A percentile compares a stretch with the other conserved stretches of the same genome.
Evolutionary conservation across 1,139 yeast species (phyloP).

Genomic region (Lodderomyces margitis): DNA sequence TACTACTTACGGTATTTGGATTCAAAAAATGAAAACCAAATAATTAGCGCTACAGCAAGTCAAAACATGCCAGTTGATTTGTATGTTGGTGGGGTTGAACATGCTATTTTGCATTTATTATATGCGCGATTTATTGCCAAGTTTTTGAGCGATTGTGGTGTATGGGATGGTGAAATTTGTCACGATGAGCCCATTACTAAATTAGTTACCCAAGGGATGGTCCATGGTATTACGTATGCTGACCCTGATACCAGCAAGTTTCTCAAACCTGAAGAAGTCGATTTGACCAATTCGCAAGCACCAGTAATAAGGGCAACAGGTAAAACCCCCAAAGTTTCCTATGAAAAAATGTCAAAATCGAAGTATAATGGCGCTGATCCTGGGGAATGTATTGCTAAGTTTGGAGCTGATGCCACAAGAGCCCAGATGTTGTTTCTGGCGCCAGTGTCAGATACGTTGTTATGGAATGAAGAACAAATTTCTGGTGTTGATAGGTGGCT

Average conservation of each 20-base stretch:
- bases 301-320: slow-evolving; percentile 55
- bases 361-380: slow-evolving; percentile 95
- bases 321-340: slow-evolving; percentile 51
- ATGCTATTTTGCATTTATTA: slow-evolving; percentile 86
- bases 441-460: slow-evolving; percentile 74
- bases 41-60: slow-evolving; percentile 56
- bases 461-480: slow-evolving; percentile 89
- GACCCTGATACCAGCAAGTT: slow-evolving; percentile 74
- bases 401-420: slow-evolving; percentile 93
- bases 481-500: slow-evolving; percentile 89
- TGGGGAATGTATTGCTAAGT: slow-evolving; percentile 63
- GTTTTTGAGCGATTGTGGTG: slow-evolving; percentile 60
- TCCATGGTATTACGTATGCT: slow-evolving; percentile 80
- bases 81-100: slow-evolving; percentile 94
- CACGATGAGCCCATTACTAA: slow-evolving; percentile 77
- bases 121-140: slow-evolving; percentile 85
- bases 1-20: slow-evolving; percentile 85
- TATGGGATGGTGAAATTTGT: slow-evolving; percentile 42
- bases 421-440: slow-evolving; percentile 96
- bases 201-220: slow-evolving; percentile 96
- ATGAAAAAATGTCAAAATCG: slow-evolving; percentile 95
- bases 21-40: slow-evolving; percentile 52
- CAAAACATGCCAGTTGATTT: slow-evolving; percentile 77
- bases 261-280: slow-evolving; percentile 71
- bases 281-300: slow-evolving; percentile 31